These are phyloP conservation scores for Coemansia interrupta DNA, from an alignment of 192 early-diverging fungal species.

Conservation along the genomic window DNA sequence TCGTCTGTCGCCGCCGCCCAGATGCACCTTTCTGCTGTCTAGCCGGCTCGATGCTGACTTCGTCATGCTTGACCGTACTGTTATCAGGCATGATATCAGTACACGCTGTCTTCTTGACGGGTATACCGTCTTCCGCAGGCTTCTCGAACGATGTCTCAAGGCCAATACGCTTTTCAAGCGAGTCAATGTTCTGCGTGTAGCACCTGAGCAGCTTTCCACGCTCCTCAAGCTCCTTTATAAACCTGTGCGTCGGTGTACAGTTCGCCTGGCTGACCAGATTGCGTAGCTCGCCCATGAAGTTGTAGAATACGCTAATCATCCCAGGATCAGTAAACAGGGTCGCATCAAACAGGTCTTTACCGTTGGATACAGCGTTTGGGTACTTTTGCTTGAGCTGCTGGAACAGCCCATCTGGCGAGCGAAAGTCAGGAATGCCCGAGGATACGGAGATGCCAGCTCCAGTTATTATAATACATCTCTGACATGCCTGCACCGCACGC, in stretches of 20 bases:
- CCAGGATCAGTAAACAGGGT: conserved; percentile 74
- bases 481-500: conserved; percentile 37
- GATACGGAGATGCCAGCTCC: conserved; percentile 85
- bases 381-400: conserved; percentile 70
- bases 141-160: conserved; percentile 53
- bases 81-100: too few relatives aligned
- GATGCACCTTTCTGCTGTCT: not conserved
- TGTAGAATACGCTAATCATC: conserved; percentile 60
- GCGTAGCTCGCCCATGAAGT: conserved; percentile 83
- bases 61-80: not conserved
- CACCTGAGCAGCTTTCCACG: conserved; percentile 77
- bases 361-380: conserved; percentile 73
- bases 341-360: conserved; percentile 88
- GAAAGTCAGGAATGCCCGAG: conserved; percentile 96
- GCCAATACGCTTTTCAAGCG: conserved; percentile 75
- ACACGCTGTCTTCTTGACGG: not conserved
- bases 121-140: not conserved
- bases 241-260: conserved; percentile 80
- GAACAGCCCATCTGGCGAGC: conserved; percentile 90
- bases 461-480: conserved; percentile 50
- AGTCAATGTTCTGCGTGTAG: conserved; percentile 98
- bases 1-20: conserved; percentile 20
- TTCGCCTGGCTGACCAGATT: conserved; percentile 65
- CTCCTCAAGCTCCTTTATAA: conserved; percentile 74
- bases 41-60: not conserved